Conservation (phyloP, 202 grass and related monocot species). For the Cymbopogon flexuosus region DNA sequence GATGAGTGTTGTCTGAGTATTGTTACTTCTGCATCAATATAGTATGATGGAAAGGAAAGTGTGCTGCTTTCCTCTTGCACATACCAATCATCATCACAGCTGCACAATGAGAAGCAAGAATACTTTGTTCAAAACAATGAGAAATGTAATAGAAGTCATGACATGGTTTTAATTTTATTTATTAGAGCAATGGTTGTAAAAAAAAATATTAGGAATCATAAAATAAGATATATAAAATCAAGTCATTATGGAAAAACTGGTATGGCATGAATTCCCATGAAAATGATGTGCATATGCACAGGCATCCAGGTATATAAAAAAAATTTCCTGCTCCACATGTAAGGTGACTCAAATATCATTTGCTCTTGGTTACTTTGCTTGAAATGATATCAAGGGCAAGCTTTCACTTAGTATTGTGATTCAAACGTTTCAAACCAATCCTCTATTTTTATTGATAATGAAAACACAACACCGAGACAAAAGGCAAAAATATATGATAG, state of each 20-base stretch:
- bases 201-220: not conserved
- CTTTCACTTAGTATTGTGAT: conserved; percentile 18
- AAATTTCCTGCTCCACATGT: conserved; percentile 10
- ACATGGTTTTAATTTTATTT: conserved; percentile 16
- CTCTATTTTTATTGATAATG: not conserved
- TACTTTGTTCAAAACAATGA: not conserved
- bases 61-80: conserved; percentile 57
- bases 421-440: not conserved
- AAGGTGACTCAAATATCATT: conserved; percentile 14
- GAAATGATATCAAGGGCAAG: not conserved
- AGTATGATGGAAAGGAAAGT: conserved; percentile 82
- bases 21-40: conserved; percentile 94
- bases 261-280: conserved; percentile 1
- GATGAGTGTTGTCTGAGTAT: conserved; percentile 32
- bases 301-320: conserved; percentile 11
- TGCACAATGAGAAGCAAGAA: conserved; percentile 35
- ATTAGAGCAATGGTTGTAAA: not conserved
- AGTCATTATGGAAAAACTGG: conserved; percentile 18
- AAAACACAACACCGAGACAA: not conserved
- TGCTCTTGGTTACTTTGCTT: conserved; percentile 12
- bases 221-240: conserved; percentile 20
- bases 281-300: conserved; percentile 5
- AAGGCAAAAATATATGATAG: conserved; percentile 12
- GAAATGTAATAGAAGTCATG: not conserved
- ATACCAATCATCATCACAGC: conserved; percentile 73